Percentiles rank a stretch among this genome's conserved stretches.
Conservation (phyloP, 768 basidiomycete genomes). For the Termitomyces sp. region DNA sequence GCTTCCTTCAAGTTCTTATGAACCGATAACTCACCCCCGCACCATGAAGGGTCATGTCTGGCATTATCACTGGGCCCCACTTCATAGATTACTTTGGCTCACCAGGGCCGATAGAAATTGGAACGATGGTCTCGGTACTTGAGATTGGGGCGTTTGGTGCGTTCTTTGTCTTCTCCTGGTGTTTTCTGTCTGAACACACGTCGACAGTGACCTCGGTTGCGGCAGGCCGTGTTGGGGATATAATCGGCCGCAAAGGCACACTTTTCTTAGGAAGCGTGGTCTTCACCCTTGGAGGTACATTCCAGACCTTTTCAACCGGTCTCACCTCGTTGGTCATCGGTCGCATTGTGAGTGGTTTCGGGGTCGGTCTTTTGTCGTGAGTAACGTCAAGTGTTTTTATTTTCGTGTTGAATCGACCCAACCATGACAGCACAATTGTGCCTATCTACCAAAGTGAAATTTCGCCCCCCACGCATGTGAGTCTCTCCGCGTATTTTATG, state of each 20-base stretch:
- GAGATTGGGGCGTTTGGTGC: conserved; percentile 82
- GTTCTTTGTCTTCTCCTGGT: conserved; percentile 12
- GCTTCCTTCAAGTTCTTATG: not conserved
- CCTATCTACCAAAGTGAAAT: conserved; percentile 91
- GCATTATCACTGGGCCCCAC: conserved; percentile 80
- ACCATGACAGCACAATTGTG: conserved; percentile 62
- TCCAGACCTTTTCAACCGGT: conserved; percentile 80
- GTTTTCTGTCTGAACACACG: not conserved
- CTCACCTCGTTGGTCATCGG: conserved; percentile 81
- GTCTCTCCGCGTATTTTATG: not conserved
- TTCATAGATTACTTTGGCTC: conserved; percentile 71
- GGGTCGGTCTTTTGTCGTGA: conserved; percentile 85
- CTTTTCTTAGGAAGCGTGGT: conserved; percentile 77
- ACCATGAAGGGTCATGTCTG: conserved; percentile 65
- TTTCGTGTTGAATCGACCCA: too few relatives aligned
- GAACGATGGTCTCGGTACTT: conserved; percentile 87
- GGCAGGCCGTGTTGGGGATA: conserved; percentile 84
- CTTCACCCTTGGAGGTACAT: conserved; percentile 80
- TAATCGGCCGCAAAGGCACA: conserved; percentile 79
- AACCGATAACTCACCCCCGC: not conserved
- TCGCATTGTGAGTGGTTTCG: conserved; percentile 78
- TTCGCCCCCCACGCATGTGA: conserved; percentile 77
- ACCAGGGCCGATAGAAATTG: conserved; percentile 61
- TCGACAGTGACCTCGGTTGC: conserved; percentile 79
- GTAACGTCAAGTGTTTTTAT: conserved; percentile 20